phyloP scores from a whole-genome alignment of 2,329 filamentous ascomycete genomes.

The Stemphylium beticola region DNA sequence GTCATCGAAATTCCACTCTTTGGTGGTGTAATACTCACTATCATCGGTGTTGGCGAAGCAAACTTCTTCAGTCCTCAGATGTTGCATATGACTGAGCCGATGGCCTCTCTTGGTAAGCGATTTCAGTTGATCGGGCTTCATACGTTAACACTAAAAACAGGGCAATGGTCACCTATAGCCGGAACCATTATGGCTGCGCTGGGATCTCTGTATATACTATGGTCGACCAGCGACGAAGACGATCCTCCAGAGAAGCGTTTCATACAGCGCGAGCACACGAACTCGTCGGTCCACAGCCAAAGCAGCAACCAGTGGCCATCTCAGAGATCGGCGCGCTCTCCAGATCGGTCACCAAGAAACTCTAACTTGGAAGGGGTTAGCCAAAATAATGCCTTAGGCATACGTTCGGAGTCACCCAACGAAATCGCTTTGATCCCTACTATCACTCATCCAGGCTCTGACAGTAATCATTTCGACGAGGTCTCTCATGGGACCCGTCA shows the following conservation, averaged over 20 bases:
- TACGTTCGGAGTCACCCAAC: constrained; percentile 23
- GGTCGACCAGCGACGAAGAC: constrained; percentile 48
- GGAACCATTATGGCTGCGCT: constrained; percentile 64
- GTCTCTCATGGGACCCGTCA: constrained; percentile 1
- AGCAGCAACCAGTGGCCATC: constrained; percentile 21
- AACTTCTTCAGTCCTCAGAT: constrained; percentile 68
- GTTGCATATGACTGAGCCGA: constrained; percentile 66
- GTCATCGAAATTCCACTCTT: constrained; percentile 66
- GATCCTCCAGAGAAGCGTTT: constrained; percentile 20
- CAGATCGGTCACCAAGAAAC: neutral
- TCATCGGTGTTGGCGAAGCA: constrained; percentile 66
- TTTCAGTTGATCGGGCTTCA: neutral
- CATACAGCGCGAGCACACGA: constrained; percentile 4
- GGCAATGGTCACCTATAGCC: constrained; percentile 66
- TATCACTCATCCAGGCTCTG: constrained; percentile 21
- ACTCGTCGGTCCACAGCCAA: constrained; percentile 25
- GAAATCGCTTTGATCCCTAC: constrained; percentile 19
- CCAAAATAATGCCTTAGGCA: constrained; percentile 8
- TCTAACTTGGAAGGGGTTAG: neutral
- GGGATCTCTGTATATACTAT: constrained; percentile 63
- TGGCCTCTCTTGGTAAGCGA: constrained; percentile 60
- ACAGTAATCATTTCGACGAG: neutral
- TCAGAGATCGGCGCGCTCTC: constrained; percentile 4
- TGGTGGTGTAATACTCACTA: constrained; percentile 62
- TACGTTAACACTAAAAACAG: constrained; percentile 9